phyloP scores from a whole-genome alignment of 495 filamentous ascomycete species.

The Penicillium roqueforti region DNA sequence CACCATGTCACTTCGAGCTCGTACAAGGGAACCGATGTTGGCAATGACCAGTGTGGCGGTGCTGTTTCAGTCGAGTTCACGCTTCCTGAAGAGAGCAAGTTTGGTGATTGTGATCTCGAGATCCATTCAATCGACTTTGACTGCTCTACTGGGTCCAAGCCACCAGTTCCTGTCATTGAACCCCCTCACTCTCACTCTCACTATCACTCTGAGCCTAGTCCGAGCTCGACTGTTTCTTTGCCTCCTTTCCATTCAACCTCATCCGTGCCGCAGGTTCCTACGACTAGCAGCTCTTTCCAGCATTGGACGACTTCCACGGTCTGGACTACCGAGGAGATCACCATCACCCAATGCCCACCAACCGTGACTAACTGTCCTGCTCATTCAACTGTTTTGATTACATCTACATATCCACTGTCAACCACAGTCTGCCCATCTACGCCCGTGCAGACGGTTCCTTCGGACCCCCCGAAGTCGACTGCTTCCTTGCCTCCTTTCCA shows the following conservation, averaged over 20 bases:
- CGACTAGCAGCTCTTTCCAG: background rate
- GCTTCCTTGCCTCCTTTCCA: background rate
- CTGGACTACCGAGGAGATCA: constrained; percentile 50
- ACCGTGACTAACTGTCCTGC: constrained; percentile 56
- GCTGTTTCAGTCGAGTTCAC: constrained; percentile 72
- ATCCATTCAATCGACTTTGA: constrained; percentile 76
- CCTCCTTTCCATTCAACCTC: background rate
- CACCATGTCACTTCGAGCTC: constrained; percentile 65
- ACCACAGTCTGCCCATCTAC: constrained; percentile 49
- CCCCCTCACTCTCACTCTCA: constrained; percentile 10
- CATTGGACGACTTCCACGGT: constrained; percentile 52
- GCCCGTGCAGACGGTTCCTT: background rate
- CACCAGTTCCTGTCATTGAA: background rate
- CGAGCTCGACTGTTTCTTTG: constrained; percentile 8
- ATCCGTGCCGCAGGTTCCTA: background rate
- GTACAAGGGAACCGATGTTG: constrained; percentile 57
- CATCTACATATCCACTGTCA: constrained; percentile 49
- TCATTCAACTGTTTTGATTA: constrained; percentile 45
- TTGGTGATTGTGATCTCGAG: constrained; percentile 59
- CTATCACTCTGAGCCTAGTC: constrained; percentile 2
- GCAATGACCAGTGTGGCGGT: constrained; percentile 88
- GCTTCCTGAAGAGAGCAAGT: constrained; percentile 55
- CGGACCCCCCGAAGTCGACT: too few species aligned
- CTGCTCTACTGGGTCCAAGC: constrained; percentile 53
- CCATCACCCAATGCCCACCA: constrained; percentile 53